Evolutionary conservation across 2,329 filamentous ascomycete species (phyloP).

Genomic region (Lecanicillium sp.): DNA sequence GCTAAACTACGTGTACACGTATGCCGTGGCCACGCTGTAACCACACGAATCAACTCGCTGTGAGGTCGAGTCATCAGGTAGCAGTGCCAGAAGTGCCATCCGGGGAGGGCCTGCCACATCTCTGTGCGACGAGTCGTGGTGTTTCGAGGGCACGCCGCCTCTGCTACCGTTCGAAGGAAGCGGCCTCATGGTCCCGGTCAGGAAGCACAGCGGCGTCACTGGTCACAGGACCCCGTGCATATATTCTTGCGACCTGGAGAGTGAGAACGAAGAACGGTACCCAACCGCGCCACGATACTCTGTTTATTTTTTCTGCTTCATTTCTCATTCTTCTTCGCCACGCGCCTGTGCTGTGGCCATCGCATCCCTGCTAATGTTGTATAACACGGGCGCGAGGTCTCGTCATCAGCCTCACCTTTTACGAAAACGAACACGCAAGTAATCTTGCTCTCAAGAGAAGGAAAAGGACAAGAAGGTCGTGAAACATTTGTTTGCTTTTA

Average conservation of each 20-base stretch:
- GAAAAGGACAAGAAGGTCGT: neutral
- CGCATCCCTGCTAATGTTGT: conserved; percentile 1
- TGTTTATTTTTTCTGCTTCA: neutral
- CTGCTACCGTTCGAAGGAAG: neutral
- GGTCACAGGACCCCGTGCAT: conserved; percentile 13
- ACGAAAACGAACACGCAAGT: neutral
- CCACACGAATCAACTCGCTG: conserved; percentile 4
- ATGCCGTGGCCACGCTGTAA: conserved; percentile 2
- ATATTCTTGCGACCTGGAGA: conserved; percentile 5
- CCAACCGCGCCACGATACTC: neutral
- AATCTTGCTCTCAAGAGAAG: too few species aligned
- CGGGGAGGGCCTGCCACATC: neutral
- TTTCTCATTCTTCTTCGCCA: neutral
- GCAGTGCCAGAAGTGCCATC: too few species aligned
- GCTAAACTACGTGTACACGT: conserved; percentile 10
- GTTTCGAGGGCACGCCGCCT: conserved; percentile 9
- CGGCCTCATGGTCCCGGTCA: neutral
- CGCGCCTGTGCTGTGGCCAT: conserved; percentile 3
- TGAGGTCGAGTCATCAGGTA: conserved; percentile 11
- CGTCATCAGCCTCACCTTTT: neutral
- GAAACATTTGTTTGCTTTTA: conserved; percentile 4
- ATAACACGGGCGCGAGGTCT: conserved; percentile 1
- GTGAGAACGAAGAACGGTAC: conserved; percentile 6
- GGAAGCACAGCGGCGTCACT: conserved; percentile 9
- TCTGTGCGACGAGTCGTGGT: conserved; percentile 3